These are phyloP conservation scores for Hypsizygus ulmarius DNA, from an alignment of 1,284 basidiomycete species.

Conservation along the genomic window DNA sequence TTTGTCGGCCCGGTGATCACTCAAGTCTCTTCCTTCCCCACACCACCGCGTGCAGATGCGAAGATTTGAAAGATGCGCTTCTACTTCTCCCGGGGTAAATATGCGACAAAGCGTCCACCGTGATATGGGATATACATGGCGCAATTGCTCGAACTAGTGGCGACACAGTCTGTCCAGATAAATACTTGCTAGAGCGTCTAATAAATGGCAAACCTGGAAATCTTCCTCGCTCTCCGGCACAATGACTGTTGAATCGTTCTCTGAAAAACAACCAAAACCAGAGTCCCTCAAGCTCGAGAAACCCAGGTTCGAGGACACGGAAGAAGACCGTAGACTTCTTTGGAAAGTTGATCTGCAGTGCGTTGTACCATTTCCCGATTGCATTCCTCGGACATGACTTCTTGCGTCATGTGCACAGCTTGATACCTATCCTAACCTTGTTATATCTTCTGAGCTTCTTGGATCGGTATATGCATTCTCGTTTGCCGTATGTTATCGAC, in stretches of 20 bases:
- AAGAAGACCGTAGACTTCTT: constrained; percentile 38
- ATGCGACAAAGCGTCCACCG: not conserved
- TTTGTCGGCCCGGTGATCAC: too few relatives aligned
- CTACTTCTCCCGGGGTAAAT: not conserved
- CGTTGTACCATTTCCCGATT: constrained; percentile 7
- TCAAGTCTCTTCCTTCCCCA: too few relatives aligned
- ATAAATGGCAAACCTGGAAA: not conserved
- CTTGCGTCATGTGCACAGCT: constrained; percentile 24
- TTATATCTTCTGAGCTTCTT: constrained; percentile 69
- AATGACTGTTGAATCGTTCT: constrained; percentile 21
- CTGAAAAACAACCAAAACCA: constrained; percentile 24
- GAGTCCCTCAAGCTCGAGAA: constrained; percentile 9
- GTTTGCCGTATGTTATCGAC: not conserved
- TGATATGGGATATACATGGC: constrained; percentile 14
- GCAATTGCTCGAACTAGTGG: constrained; percentile 13
- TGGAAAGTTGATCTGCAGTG: constrained; percentile 45
- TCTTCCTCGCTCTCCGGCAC: not conserved
- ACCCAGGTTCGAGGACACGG: constrained; percentile 26
- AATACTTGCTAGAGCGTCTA: not conserved
- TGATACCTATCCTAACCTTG: constrained; percentile 55
- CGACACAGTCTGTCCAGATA: constrained; percentile 9
- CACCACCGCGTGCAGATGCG: too few relatives aligned
- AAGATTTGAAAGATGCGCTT: too few relatives aligned
- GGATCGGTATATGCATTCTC: constrained; percentile 47
- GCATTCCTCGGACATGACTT: not conserved